Evolutionary conservation across 1,139 yeast species (phyloP), one percentile per base, ranked within the genome.

Genomic region (Pichia sp.): DNA sequence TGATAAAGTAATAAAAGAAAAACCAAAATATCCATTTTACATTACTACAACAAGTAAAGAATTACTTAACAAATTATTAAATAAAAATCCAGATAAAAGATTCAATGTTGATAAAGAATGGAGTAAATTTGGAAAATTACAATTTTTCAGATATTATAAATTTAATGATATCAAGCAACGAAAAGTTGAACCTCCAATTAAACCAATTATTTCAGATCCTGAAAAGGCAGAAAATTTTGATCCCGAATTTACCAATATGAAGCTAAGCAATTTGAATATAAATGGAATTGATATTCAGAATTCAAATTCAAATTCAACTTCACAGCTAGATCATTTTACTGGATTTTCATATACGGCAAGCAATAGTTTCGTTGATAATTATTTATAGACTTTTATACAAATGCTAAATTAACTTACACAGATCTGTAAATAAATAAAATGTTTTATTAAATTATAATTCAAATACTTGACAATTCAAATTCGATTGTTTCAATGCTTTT

Each of bases 151-250:
- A 51, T 75, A 81, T 57, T 71, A 89, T 35, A 75, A 86, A 61
- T 92, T 97, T 96, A 65, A 70, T n/a, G 72, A 73, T 42, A 70
- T 90, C 48, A 74, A 70, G 46, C 58, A 59, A 9, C 79, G 85
- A 36, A 65, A 66, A 36, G 62, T 76, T 40, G 64, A 68, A 45
- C 96, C 97, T 1, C 97, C 98, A 0, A 88, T 92, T 44, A 72
- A 81, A 34, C 97, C 97, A 0, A 69, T 85, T 10, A 84, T 90
- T 45, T 86, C 96, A 0, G 86, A 89, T 60, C 90, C 95, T 11
- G 80, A 55, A 32, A 69, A 86, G 56, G 97, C 97, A 0, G 97
- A 90, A 64, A 92, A 92, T 64, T 92, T 92, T 64, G 94, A 90
- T 60, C 65, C 73, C 9, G 89, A 85, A 58, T 92, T 89, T 65